These are phyloP conservation scores for Aquanectria penicillioides DNA, from an alignment of 2,329 filamentous ascomycete genomes.

Conservation along the genomic window DNA sequence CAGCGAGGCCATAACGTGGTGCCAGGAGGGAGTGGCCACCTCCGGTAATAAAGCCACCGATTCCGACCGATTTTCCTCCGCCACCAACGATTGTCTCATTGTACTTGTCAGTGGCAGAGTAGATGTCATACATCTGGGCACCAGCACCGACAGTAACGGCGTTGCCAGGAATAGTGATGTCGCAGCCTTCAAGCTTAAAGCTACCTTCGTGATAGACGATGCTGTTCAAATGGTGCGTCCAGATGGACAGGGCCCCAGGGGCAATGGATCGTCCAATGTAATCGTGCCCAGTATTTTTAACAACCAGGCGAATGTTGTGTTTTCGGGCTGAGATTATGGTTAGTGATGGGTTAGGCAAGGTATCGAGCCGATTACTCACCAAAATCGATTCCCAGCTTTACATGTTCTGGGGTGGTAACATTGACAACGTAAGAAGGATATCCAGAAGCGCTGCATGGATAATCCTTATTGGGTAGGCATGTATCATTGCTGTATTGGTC, in stretches of 20 bases:
- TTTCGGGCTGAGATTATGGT: slow-evolving; percentile 46
- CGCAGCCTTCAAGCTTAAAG: slow-evolving; percentile 55
- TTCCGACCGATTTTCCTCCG: slow-evolving; percentile 63
- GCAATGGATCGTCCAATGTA: slow-evolving; percentile 57
- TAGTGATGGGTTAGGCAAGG: neutral
- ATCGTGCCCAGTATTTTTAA: slow-evolving; percentile 56
- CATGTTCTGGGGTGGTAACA: slow-evolving; percentile 45
- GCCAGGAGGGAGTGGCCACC: slow-evolving; percentile 68
- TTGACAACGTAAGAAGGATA: slow-evolving; percentile 51
- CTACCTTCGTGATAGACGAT: slow-evolving; percentile 49
- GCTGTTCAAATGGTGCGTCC: slow-evolving; percentile 59
- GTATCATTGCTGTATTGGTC: slow-evolving; percentile 61
- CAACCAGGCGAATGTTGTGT: slow-evolving; percentile 53
- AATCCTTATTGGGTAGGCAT: slow-evolving; percentile 54
- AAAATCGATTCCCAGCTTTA: slow-evolving; percentile 53
- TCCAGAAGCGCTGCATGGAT: slow-evolving; percentile 47
- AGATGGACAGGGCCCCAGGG: slow-evolving; percentile 63
- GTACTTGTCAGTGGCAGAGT: slow-evolving; percentile 54
- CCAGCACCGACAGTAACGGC: slow-evolving; percentile 65
- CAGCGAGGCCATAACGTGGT: slow-evolving; percentile 66
- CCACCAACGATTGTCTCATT: slow-evolving; percentile 65
- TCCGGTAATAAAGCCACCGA: slow-evolving; percentile 70
- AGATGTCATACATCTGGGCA: slow-evolving; percentile 60
- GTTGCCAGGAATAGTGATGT: slow-evolving; percentile 53
- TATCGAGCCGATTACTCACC: slow-evolving; percentile 39